A percentile compares a stretch with the other conserved stretches of the same genome.
phyloP scores from a whole-genome alignment of 805 yeast species.

The Kurtzmaniella cleridarum region DNA sequence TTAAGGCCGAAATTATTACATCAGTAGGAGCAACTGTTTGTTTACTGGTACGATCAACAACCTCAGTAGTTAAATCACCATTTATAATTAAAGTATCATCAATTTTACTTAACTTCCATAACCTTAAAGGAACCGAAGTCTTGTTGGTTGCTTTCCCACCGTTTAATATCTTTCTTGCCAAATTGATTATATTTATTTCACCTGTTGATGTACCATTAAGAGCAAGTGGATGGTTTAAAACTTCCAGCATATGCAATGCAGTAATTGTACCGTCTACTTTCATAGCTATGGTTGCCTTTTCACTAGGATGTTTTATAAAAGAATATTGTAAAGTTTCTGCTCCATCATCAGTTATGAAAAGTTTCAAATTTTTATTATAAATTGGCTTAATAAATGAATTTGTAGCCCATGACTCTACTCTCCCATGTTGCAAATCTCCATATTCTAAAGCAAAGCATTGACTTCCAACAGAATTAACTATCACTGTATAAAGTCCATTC shows the following conservation, averaged over 20 bases:
- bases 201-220: constrained; percentile 32
- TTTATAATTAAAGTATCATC: constrained; percentile 2
- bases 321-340: constrained; percentile 25
- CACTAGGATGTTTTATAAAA: constrained; percentile 30
- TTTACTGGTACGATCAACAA: constrained; percentile 25
- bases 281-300: constrained; percentile 23
- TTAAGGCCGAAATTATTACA: constrained; percentile 42
- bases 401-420: constrained; percentile 19
- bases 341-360: constrained; percentile 20
- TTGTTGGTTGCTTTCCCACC: constrained; percentile 30
- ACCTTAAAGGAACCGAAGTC: constrained; percentile 36
- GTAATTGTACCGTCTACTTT: constrained; percentile 28
- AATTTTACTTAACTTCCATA: constrained; percentile 22
- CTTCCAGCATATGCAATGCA: constrained; percentile 21
- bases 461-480: constrained; percentile 26
- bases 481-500: constrained; percentile 16
- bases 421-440: constrained; percentile 23
- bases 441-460: constrained; percentile 19
- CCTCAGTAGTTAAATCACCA: constrained; percentile 24
- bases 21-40: constrained; percentile 42
- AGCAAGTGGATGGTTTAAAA: constrained; percentile 34
- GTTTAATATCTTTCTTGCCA: constrained; percentile 32
- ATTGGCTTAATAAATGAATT: constrained; percentile 22
- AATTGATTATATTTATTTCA: constrained; percentile 29
- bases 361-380: constrained; percentile 22